Base-by-base conservation (phyloP, 129 eudicot genomes). In the Erigeron canadensis region DNA sequence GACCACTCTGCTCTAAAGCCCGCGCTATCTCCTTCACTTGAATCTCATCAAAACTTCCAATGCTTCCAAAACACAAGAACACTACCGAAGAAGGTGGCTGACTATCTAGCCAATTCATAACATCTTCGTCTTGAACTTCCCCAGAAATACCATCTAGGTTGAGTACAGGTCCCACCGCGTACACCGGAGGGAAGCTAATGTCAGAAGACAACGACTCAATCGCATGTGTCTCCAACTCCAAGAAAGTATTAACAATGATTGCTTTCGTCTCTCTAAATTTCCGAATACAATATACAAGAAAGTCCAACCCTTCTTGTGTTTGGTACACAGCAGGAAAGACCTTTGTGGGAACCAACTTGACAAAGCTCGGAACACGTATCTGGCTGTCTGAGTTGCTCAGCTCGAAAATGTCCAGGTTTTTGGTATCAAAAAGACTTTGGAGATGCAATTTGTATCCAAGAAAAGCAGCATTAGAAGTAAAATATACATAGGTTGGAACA, bases 401-500 rank as follows among this genome's bases (percentile, higher is more conserved):
- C 47, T 47, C 60, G 7, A 41, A 19, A 13, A 77, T 67, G 19
- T 56, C 65, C 40, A 41, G 34, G 39, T 37, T 42, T 8, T 67
- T 19, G 6, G 18, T 16, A 56, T 74, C 78, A 13, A 22, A 4
- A 7, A 74, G 62, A 37, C 15, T 69, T 10, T 68, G 51, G 18
- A 77, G 16, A 15, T 61, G 23, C 39, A 46, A 18, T 46, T 42
- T 40, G 55, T 65, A 48, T 11, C 74, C 74, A 0, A 76, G 74
- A 67, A 67, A 67, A 43, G 80, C 80, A 19, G 80, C 80, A 15
- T 67, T 63, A 23, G 83, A 72, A 28, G 74, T 65, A 61, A 50
- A 73, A 73, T 55, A 79, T 10, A 73, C 46, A 54, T 73, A 79
- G 6, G 73, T 19, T 43, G 79, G 79, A 46, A 79, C 42, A 7